These are phyloP conservation scores for Gypsophila paniculata DNA, from an alignment of 179 eudicot species.

Conservation along the genomic window DNA sequence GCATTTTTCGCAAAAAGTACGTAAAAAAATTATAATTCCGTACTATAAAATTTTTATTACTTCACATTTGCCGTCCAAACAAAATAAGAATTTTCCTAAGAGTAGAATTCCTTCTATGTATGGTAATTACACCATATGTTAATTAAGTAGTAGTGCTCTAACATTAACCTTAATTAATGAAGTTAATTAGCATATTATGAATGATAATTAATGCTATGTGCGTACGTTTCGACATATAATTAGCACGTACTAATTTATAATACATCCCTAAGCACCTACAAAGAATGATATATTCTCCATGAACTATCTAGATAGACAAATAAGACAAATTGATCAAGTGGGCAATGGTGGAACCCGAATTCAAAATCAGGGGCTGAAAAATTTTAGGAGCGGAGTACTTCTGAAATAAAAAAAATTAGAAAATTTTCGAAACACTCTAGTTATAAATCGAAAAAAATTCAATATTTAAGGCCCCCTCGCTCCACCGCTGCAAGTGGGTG, in stretches of 20 bases:
- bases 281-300: not conserved
- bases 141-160: conserved; percentile 19
- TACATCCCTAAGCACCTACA: not conserved
- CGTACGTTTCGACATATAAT: not conserved
- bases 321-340: no score
- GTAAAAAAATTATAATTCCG: not conserved
- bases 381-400: no score
- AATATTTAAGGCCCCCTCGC: no score
- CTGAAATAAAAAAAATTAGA: no score
- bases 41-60: not conserved
- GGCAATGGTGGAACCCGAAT: no score
- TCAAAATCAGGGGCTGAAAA: no score
- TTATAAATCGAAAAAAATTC: no score
- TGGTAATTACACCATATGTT: conserved; percentile 7
- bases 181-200: not conserved
- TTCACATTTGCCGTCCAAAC: conserved; percentile 3
- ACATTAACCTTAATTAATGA: not conserved
- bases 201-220: not conserved
- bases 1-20: not conserved
- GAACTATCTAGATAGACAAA: no score
- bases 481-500: no score
- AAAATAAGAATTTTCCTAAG: conserved; percentile 13
- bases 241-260: conserved; percentile 8
- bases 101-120: conserved; percentile 18
- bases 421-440: no score